These are phyloP conservation scores for Boletus sp. DNA, from an alignment of 768 basidiomycete species.

Conservation along the genomic window DNA sequence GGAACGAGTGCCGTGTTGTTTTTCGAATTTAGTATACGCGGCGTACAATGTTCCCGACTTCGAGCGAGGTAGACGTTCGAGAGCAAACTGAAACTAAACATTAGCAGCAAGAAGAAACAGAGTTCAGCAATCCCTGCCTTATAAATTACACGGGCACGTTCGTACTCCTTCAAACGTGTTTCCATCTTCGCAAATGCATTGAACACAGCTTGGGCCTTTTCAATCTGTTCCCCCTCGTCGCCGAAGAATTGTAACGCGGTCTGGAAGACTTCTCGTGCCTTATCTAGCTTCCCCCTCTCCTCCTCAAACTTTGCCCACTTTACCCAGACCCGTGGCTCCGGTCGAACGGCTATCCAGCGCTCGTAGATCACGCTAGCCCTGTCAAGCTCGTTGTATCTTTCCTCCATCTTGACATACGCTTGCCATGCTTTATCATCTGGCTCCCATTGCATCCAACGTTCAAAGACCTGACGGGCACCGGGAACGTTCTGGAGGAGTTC, in stretches of 20 bases:
- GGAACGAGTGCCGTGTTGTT: constrained; percentile 88
- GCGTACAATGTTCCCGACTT: constrained; percentile 88
- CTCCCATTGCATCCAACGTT: constrained; percentile 99
- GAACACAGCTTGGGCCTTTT: constrained; percentile 89
- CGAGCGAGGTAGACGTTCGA: constrained; percentile 86
- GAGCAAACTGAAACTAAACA: constrained; percentile 68
- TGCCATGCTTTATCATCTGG: constrained; percentile 99
- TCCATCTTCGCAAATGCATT: constrained; percentile 97
- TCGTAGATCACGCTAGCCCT: constrained; percentile 92
- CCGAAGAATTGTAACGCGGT: constrained; percentile 88
- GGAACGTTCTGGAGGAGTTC: constrained; percentile 95
- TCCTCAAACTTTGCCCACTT: constrained; percentile 90
- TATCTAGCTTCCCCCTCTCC: constrained; percentile 59
- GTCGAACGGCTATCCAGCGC: constrained; percentile 73
- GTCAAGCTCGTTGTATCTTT: constrained; percentile 87
- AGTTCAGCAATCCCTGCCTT: constrained; percentile 54
- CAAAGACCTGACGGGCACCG: constrained; percentile 95
- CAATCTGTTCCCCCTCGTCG: constrained; percentile 83
- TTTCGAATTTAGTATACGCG: constrained; percentile 95
- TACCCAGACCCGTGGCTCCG: constrained; percentile 79
- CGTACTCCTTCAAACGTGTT: constrained; percentile 91
- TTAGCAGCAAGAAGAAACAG: background rate
- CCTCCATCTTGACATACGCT: constrained; percentile 98
- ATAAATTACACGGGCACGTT: constrained; percentile 95
- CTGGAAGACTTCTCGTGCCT: constrained; percentile 85